A percentile compares a stretch with the other conserved stretches of the same genome.
phyloP scores from a whole-genome alignment of 2,329 filamentous ascomycete genomes.

The Coniosporium tulheliwenetii region DNA sequence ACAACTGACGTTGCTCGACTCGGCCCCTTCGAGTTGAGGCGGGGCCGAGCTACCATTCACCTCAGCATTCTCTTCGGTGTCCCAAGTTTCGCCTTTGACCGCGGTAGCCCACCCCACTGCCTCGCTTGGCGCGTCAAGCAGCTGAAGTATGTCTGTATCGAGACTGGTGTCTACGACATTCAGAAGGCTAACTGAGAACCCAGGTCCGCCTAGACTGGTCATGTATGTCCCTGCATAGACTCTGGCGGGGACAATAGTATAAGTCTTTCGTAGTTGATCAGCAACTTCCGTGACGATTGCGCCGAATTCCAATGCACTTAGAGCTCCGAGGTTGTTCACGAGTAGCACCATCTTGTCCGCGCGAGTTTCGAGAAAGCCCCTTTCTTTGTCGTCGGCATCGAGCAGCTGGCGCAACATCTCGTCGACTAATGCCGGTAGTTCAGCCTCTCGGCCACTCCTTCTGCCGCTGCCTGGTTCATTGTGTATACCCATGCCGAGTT shows the following conservation, averaged over 20 bases:
- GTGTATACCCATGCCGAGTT: slow-evolving; percentile 63
- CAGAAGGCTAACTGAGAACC: slow-evolving; percentile 54
- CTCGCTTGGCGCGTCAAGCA: slow-evolving; percentile 53
- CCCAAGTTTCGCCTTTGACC: slow-evolving; percentile 43
- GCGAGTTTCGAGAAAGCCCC: slow-evolving; percentile 51
- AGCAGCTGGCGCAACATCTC: slow-evolving; percentile 52
- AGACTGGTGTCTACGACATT: slow-evolving; percentile 46
- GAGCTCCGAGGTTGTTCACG: slow-evolving; percentile 61
- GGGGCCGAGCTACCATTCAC: slow-evolving; percentile 23
- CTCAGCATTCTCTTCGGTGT: slow-evolving; percentile 26
- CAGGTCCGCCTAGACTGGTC: slow-evolving; percentile 56
- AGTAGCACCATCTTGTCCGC: slow-evolving; percentile 48
- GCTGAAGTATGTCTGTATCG: slow-evolving; percentile 45
- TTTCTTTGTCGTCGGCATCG: slow-evolving; percentile 46
- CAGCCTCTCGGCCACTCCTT: slow-evolving; percentile 20
- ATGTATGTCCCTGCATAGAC: slow-evolving; percentile 54
- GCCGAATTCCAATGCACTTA: slow-evolving; percentile 56
- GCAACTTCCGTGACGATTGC: slow-evolving; percentile 56
- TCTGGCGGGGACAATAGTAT: slow-evolving; percentile 44
- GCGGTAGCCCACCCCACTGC: slow-evolving; percentile 52
- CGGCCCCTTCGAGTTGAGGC: slow-evolving; percentile 28
- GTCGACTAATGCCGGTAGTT: slow-evolving; percentile 28
- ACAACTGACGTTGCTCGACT: slow-evolving; percentile 38
- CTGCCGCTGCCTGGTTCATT: slow-evolving; percentile 34
- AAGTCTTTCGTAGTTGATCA: slow-evolving; percentile 40